Base-by-base conservation (phyloP, 352 stramenopile genomes). In the Elongisporangium senticosum region DNA sequence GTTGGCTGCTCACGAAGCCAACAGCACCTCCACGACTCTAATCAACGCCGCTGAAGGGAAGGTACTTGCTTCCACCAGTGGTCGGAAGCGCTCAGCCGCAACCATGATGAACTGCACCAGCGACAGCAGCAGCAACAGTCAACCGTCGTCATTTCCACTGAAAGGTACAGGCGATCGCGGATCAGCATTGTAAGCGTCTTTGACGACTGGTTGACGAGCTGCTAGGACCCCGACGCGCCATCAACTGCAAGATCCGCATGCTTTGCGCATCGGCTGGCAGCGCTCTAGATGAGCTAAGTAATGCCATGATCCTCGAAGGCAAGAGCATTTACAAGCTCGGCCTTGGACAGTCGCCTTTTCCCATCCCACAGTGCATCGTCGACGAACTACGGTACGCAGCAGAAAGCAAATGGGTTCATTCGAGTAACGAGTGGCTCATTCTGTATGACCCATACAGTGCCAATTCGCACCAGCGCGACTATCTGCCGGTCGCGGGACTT, bases 181-280 rank as follows among this genome's bases (percentile, higher is more conserved):
- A 37, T 37, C 8, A 43, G 11, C 11, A 17, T 14, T 43, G 33
- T 10, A 17, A 14, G 33, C 2, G 33, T 43, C 13, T 22, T 49
- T 48, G 50, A 56, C 26, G 28, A 15, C 6, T n/a, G 3, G 23
- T 11, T 61, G 54, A 43, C 33, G 33, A 43, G 11, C 33, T 43
- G 33, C 33, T 58, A 81, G 86, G 86, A 2, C 86, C 86, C 2
- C 70, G 79, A 26, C 89, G 91, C 57, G 83, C 83, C 1, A 93
- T 95, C 63, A 95, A 93, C 39, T 89, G 82, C 71, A 95, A 95
- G 61, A 78, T 95, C 33, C 81, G 86, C 24, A 90, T 90, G 79
- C 70, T 95, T 40, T 91, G 83, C 59, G 85, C 83, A 17, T 84
- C 83, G 13, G 86, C 82, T 0, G 81, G 82, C 3, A 93, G 82